A percentile compares a stretch with the other conserved stretches of the same genome.
Evolutionary conservation across 139 green algal species (phyloP).

Genomic region (Ostreobium quekettii): DNA sequence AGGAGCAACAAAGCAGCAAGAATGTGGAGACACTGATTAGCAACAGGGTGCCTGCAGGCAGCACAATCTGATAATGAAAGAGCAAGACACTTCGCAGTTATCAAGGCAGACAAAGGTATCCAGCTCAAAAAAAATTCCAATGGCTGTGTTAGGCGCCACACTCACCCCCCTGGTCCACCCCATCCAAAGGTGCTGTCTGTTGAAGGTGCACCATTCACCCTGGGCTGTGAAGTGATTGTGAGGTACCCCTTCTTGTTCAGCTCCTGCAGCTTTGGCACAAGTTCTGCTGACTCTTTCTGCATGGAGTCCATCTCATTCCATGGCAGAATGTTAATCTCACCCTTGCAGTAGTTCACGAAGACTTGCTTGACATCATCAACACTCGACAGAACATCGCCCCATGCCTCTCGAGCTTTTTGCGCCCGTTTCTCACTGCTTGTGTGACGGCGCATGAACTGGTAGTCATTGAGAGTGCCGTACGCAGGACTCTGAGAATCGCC

Average conservation of each 20-base stretch:
- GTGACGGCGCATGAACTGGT: slow-evolving; percentile 58
- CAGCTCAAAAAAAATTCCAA: too few relatives aligned
- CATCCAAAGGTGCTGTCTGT: slow-evolving; percentile 51
- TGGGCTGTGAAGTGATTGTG: slow-evolving; percentile 69
- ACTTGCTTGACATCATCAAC: slow-evolving; percentile 52
- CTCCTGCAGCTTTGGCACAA: slow-evolving; percentile 34
- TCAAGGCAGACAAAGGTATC: too few relatives aligned
- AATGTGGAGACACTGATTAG: too few relatives aligned
- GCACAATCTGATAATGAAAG: too few relatives aligned
- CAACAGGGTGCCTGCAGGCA: too few relatives aligned
- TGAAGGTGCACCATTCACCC: slow-evolving; percentile 52
- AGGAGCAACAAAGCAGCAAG: too few relatives aligned
- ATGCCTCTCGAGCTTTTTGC: slow-evolving; percentile 41
- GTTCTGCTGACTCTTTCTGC: slow-evolving; percentile 36
- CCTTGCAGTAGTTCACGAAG: slow-evolving; percentile 51
- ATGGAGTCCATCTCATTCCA: slow-evolving; percentile 66
- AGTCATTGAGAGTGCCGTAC: slow-evolving; percentile 54
- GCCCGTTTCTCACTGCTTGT: slow-evolving; percentile 39
- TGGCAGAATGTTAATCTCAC: slow-evolving; percentile 56
- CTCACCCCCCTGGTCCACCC: slow-evolving; percentile 55
- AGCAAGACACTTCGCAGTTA: too few relatives aligned
- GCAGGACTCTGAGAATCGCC: slow-evolving; percentile 37
- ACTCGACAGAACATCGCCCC: slow-evolving; percentile 31
- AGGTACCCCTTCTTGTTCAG: slow-evolving; percentile 52
- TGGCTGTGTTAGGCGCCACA: too few relatives aligned